Base-by-base conservation (phyloP, 1,284 basidiomycete genomes). In the Salmacisia buchloeana region DNA sequence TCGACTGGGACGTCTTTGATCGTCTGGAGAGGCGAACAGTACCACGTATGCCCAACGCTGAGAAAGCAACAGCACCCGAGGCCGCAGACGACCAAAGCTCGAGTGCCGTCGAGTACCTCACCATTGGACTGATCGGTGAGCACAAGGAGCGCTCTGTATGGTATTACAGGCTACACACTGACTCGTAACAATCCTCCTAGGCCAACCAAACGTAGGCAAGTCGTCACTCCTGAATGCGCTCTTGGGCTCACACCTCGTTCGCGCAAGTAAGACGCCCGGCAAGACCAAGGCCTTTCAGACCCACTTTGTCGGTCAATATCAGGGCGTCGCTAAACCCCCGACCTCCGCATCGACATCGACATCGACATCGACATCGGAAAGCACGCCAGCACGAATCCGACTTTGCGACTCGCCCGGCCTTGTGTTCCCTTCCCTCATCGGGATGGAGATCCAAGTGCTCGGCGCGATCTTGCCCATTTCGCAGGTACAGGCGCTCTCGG, bases 241-340 rank as follows among this genome's bases (percentile, higher is more conserved):
- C 2, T 89, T 97, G 69, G 92, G 91, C 13, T 82, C 83, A n/a
- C 85, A 84, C 59, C 88, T 86, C 76, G 92, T 94, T 0, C 85
- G 88, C 67, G 91, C 92, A 2, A 92, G 90, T 3, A 87, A 87
- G 67, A 94, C 91, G 0, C 92, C 93, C 1, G 93, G 93, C 63
- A 96, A 96, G 84, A 94, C 91, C 2, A 94, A 93, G 80, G 91
- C 94, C 77, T 93, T 92, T 78, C 91, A 94, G 80, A 94, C 92
- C 0, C 69, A 85, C 92, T 57, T 93, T 88, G 79, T 93, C 33
- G 34, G 2, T 23, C 54, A 23, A 21, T 18, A 18, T 57, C 54
- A 21, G n/a, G 31, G 33, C 10, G n/a, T 57, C 2, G 31, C 33
- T 31, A 27, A n/a, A 21, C 58, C 63, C 27, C 52, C 68, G 60